Evolutionary conservation across 306 rosid species (phyloP), one percentile per base, ranked within the genome.

Genomic region (Quercus variabilis): DNA sequence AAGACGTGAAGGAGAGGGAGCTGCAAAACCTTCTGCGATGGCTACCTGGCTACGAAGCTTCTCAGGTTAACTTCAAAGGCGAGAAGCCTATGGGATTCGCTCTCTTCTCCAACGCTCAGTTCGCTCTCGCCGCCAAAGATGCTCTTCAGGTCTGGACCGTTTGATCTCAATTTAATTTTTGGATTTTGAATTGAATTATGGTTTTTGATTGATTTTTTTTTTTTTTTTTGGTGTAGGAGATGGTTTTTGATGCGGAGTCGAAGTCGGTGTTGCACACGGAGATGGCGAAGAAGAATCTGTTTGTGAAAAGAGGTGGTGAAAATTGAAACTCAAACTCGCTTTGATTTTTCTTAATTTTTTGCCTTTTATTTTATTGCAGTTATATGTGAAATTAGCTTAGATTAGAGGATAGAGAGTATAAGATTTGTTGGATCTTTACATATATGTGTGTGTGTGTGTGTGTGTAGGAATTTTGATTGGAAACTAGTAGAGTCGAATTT

Each of bases 1-100:
- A 96, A 49, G 97, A 96, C 49, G 99, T 96, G 9, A 93, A 83
- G 73, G 99, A 96, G 92, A 82, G 99, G 64, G 99, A 96, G 76
- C 83, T 96, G 23, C 94, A 84, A 88, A 96, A 96, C 76, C 92
- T 96, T 13, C 79, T 91, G 76, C 77, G 99, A 55, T 96, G 99
- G 98, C 55, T 96, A 31, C 98, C 99, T 2, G 99, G 99, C 0
- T 96, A 91, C 71, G 99, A 96, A 84, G 99, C 99, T 60, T 96
- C 99, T 26, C 99, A 96, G 59, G 86, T 93, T 0, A 96, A 96
- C 81, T 86, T 88, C 76, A 96, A 96, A 84, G 99, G 97, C 6
- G 99, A 96, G 58, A 96, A 96, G 75, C 99, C 99, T 12, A 96
- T 96, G 97, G 97, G 99, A 23, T 96, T 96, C 51, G 99, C 98